Percentiles rank a stretch among this genome's conserved stretches.
phyloP scores from a whole-genome alignment of 2,329 filamentous ascomycete species.

The Coniosporium tulheliwenetii region DNA sequence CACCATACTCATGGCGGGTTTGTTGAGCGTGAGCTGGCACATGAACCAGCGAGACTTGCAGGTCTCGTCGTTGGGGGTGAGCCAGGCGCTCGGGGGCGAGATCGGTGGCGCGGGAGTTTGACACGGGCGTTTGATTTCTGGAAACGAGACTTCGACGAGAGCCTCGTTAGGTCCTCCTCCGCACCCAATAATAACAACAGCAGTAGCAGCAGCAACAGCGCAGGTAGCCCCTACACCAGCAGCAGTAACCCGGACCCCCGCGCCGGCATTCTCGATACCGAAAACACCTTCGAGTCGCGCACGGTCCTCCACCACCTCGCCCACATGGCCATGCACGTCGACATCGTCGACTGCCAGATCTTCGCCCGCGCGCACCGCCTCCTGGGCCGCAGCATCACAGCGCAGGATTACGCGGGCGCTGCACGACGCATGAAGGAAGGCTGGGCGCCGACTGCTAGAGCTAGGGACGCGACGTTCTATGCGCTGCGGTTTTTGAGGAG shows the following conservation, averaged over 20 bases:
- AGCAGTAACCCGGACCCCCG: slow-evolving; percentile 18
- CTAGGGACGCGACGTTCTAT: slow-evolving; percentile 83
- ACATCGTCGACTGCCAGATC: slow-evolving; percentile 94
- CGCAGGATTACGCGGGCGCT: slow-evolving; percentile 64
- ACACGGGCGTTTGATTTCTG: slow-evolving; percentile 85
- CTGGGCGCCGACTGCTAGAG: slow-evolving; percentile 81
- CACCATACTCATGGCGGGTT: slow-evolving; percentile 82
- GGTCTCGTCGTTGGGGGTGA: slow-evolving; percentile 71
- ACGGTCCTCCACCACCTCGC: slow-evolving; percentile 86
- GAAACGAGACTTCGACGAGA: slow-evolving; percentile 82
- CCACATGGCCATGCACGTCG: slow-evolving; percentile 95
- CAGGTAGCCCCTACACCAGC: slow-evolving; percentile 6
- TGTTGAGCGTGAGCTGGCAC: slow-evolving; percentile 90
- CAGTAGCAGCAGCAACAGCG: slow-evolving; percentile 17
- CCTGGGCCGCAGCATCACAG: slow-evolving; percentile 70
- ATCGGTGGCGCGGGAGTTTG: slow-evolving; percentile 78
- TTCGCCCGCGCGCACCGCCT: slow-evolving; percentile 78
- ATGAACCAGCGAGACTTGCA: slow-evolving; percentile 94
- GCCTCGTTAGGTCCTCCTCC: slow-evolving; percentile 30
- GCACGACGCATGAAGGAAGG: slow-evolving; percentile 70
- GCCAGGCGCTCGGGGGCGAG: slow-evolving; percentile 69
- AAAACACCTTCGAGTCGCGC: slow-evolving; percentile 71
- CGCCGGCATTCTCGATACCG: slow-evolving; percentile 40
- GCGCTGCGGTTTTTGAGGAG: slow-evolving; percentile 71
- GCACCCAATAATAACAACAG: slow-evolving; percentile 13